These are phyloP conservation scores for Vitis amurensis DNA, from an alignment of 164 flowering plant species.

Conservation along the genomic window DNA sequence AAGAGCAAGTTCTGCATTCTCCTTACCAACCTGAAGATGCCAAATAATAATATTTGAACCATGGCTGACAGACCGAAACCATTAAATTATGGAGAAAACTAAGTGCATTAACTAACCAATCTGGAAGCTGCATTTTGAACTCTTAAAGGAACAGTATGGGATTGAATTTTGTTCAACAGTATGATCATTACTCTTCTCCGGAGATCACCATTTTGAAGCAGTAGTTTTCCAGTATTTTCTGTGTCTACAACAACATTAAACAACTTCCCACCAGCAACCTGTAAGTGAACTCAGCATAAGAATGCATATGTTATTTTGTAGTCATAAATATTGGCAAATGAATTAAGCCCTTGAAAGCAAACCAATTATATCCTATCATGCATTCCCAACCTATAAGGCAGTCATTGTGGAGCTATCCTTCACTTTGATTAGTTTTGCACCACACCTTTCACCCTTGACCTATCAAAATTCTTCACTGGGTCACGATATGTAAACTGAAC, in stretches of 20 bases:
- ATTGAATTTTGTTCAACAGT: conserved; percentile 87
- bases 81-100: not conserved
- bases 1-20: conserved; percentile 88
- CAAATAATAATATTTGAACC: not conserved
- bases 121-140: conserved; percentile 70
- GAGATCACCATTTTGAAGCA: conserved; percentile 83
- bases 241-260: conserved; percentile 95
- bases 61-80: too few species aligned
- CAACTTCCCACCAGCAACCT: conserved; percentile 95
- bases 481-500: conserved; percentile 78
- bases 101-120: conserved; percentile 51
- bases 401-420: conserved; percentile 80
- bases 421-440: conserved; percentile 92
- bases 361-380: not conserved
- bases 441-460: conserved; percentile 96
- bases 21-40: conserved; percentile 79
- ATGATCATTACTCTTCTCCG: conserved; percentile 90
- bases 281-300: conserved; percentile 9
- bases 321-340: not conserved
- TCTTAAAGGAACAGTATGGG: conserved; percentile 48
- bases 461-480: conserved; percentile 75
- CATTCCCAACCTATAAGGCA: conserved; percentile 75
- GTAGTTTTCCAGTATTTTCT: conserved; percentile 86
- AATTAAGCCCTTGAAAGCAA: not conserved
- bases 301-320: not conserved